A percentile compares a stretch with the other conserved stretches of the same genome.
phyloP scores from a whole-genome alignment of 1,284 basidiomycete species.

The Trichosporon ovoides region DNA sequence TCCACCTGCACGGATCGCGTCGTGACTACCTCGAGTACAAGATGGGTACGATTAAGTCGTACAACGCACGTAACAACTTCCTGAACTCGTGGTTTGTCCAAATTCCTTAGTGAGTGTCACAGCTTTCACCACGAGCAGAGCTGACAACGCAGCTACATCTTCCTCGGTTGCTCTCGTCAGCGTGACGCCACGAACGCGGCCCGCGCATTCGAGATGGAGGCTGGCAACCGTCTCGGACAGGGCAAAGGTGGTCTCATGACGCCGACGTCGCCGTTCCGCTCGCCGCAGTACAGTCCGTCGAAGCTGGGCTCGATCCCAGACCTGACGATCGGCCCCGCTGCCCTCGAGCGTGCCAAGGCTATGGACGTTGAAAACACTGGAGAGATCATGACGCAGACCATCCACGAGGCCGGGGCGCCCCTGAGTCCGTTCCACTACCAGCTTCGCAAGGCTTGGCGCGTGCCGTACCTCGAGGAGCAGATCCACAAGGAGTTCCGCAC shows the following conservation, averaged over 20 bases:
- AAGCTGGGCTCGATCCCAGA: slow-evolving; percentile 49
- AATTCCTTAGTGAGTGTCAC: slow-evolving; percentile 52
- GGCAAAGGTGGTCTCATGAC: slow-evolving; percentile 47
- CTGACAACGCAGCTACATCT: slow-evolving; percentile 56
- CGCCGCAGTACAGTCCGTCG: slow-evolving; percentile 30
- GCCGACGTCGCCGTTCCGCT: slow-evolving; percentile 51
- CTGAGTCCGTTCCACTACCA: slow-evolving; percentile 73
- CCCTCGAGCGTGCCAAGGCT: slow-evolving; percentile 26
- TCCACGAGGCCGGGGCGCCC: slow-evolving; percentile 57
- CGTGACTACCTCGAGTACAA: slow-evolving; percentile 74
- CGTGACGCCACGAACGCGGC: slow-evolving; percentile 60
- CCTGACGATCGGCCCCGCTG: slow-evolving; percentile 43
- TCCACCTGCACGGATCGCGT: slow-evolving; percentile 63
- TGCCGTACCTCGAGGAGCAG: slow-evolving; percentile 71
- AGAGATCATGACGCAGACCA: slow-evolving; percentile 37
- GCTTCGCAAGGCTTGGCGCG: slow-evolving; percentile 59
- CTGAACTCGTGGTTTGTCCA: slow-evolving; percentile 63
- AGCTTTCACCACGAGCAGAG: slow-evolving; percentile 36
- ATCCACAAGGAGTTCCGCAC: slow-evolving; percentile 71
- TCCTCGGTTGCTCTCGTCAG: slow-evolving; percentile 65
- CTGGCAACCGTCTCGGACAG: slow-evolving; percentile 60
- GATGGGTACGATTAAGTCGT: slow-evolving; percentile 68
- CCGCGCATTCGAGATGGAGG: slow-evolving; percentile 65
- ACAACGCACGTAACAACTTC: slow-evolving; percentile 70
- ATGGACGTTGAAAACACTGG: neutral